These are phyloP conservation scores for Elsinoe perseae DNA, from an alignment of 2,329 filamentous ascomycete genomes.

Conservation along the genomic window DNA sequence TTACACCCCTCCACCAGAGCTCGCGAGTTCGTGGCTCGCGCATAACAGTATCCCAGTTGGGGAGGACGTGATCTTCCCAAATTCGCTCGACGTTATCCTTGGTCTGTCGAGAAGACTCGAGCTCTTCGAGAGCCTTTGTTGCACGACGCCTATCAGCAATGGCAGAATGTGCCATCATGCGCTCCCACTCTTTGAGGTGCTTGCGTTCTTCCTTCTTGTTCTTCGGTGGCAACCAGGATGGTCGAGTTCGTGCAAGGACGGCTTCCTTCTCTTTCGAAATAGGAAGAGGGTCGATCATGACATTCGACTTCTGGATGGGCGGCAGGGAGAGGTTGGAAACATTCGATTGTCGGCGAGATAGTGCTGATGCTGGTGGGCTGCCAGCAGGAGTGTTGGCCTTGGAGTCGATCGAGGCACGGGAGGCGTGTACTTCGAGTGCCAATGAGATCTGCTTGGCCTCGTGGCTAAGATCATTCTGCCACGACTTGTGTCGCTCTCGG, in stretches of 20 bases:
- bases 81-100: slow-evolving; percentile 46
- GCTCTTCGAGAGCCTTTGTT: slow-evolving; percentile 44
- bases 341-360: slow-evolving; percentile 23
- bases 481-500: slow-evolving; percentile 54
- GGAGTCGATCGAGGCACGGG: slow-evolving; percentile 25
- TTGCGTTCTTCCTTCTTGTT: slow-evolving; percentile 83
- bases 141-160: slow-evolving; percentile 49
- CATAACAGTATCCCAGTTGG: slow-evolving; percentile 66
- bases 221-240: slow-evolving; percentile 79
- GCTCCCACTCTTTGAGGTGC: slow-evolving; percentile 78
- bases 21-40: slow-evolving; percentile 62
- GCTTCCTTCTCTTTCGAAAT: slow-evolving; percentile 83
- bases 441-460: slow-evolving; percentile 70
- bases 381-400: slow-evolving; percentile 40
- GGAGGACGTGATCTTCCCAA: slow-evolving; percentile 71
- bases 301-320: slow-evolving; percentile 62
- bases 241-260: slow-evolving; percentile 66
- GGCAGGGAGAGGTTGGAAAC: slow-evolving; percentile 45
- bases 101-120: slow-evolving; percentile 45
- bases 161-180: slow-evolving; percentile 62
- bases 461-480: slow-evolving; percentile 62
- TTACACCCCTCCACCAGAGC: slow-evolving; percentile 75
- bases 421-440: slow-evolving; percentile 71
- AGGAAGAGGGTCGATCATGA: slow-evolving; percentile 77
- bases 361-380: slow-evolving; percentile 24